phyloP scores from a whole-genome alignment of 129 eudicot genomes.

The Kitagawia praeruptora region DNA sequence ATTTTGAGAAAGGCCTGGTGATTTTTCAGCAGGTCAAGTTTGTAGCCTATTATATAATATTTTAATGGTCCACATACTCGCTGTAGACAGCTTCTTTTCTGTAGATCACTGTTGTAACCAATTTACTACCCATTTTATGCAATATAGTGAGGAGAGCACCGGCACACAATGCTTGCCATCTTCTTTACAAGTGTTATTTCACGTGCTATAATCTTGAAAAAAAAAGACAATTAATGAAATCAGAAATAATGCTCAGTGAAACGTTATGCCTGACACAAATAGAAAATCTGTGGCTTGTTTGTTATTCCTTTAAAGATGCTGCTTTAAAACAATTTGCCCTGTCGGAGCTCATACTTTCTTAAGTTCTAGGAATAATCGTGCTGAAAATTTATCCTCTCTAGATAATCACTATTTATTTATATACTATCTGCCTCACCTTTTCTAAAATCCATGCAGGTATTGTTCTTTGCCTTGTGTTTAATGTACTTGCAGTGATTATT shows the following conservation, averaged over 20 bases:
- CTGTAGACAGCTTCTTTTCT: neutral
- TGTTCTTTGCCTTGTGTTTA: conserved; percentile 78
- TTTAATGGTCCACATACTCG: neutral
- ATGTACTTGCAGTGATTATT: conserved; percentile 67
- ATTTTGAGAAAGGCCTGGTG: too few species aligned
- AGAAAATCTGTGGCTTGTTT: neutral
- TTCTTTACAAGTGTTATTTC: neutral
- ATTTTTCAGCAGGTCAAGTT: too few species aligned
- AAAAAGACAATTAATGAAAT: too few species aligned
- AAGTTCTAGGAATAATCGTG: neutral
- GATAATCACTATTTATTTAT: neutral
- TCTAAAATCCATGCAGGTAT: conserved; percentile 48
- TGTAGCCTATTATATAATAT: neutral
- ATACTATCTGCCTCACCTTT: neutral
- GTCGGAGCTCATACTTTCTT: neutral
- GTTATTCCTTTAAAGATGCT: neutral
- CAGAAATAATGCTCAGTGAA: neutral
- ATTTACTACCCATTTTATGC: too few species aligned
- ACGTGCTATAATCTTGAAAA: neutral
- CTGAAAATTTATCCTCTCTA: neutral
- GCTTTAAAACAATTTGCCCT: neutral
- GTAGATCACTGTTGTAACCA: neutral
- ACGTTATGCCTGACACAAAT: neutral
- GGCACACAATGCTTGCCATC: neutral
- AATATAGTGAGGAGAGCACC: too few species aligned